phyloP scores from a whole-genome alignment of 805 yeast species.

The Metschnikowia orientalis region DNA sequence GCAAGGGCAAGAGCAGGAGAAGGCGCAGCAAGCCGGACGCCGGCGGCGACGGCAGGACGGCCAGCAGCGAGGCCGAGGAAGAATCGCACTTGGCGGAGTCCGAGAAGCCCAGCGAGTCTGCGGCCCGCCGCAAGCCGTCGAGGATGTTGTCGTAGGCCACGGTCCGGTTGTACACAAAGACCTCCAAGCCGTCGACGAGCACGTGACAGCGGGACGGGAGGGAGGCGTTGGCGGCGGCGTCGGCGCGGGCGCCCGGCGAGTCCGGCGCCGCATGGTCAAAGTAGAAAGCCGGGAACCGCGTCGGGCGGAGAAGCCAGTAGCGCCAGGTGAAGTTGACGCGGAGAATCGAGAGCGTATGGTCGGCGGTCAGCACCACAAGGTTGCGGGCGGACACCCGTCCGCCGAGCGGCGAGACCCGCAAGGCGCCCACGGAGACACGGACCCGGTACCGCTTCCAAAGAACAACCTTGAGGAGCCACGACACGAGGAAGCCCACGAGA shows the following conservation, averaged over 20 bases:
- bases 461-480: slow-evolving; percentile 46
- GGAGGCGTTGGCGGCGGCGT: slow-evolving; percentile 37
- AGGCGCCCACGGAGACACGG: slow-evolving; percentile 62
- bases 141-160: slow-evolving; percentile 67
- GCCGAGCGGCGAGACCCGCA: slow-evolving; percentile 74
- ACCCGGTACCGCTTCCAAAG: slow-evolving; percentile 63
- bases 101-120: not conserved
- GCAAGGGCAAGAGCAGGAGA: slow-evolving; percentile 54
- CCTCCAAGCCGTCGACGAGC: slow-evolving; percentile 71
- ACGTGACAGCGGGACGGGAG: slow-evolving; percentile 56
- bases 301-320: slow-evolving; percentile 64
- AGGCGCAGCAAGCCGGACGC: slow-evolving; percentile 13
- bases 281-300: slow-evolving; percentile 37
- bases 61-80: not conserved
- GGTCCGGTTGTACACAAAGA: slow-evolving; percentile 77
- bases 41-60: not conserved
- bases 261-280: slow-evolving; percentile 15
- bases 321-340: slow-evolving; percentile 83
- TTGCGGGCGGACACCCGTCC: slow-evolving; percentile 81
- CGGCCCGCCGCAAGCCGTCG: slow-evolving; percentile 28
- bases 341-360: slow-evolving; percentile 65
- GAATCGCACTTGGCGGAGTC: slow-evolving; percentile 9
- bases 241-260: slow-evolving; percentile 11
- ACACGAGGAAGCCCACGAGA: slow-evolving; percentile 55
- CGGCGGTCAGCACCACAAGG: slow-evolving; percentile 65